Conservation (phyloP, 345 rosid species). For the Melaleuca quinquenervia region DNA sequence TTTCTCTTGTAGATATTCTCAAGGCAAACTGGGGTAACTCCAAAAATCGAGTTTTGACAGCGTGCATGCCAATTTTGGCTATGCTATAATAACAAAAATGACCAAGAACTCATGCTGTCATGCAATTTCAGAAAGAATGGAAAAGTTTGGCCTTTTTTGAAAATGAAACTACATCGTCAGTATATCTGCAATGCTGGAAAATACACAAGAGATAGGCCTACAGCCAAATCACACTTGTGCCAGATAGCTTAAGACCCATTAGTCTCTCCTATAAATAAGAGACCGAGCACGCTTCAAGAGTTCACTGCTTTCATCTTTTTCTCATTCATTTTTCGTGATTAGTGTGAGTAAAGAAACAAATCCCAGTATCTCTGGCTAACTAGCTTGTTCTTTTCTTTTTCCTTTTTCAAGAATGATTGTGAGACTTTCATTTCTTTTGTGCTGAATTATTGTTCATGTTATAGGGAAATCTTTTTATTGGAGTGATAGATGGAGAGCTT, state of each 20-base stretch:
- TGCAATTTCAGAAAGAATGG: neutral
- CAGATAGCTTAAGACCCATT: neutral
- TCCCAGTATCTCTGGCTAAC: neutral
- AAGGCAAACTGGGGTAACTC: neutral
- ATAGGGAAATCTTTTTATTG: neutral
- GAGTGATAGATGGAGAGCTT: neutral
- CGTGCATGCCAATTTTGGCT: neutral
- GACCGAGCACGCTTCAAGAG: neutral
- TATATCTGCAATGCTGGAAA: neutral
- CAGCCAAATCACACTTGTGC: neutral
- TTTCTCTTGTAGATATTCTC: neutral
- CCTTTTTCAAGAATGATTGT: neutral
- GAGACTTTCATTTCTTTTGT: neutral
- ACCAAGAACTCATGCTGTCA: neutral
- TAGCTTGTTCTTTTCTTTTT: neutral
- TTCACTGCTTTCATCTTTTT: neutral
- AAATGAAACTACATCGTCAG: neutral
- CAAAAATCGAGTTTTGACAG: neutral
- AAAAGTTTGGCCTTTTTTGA: neutral
- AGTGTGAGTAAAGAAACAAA: neutral
- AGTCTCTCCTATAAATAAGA: neutral
- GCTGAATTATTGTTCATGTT: neutral
- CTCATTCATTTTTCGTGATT: neutral
- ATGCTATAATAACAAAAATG: neutral
- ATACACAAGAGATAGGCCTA: neutral